Base-by-base conservation (phyloP, 495 filamentous ascomycete species). In the Chaetomium tenue region DNA sequence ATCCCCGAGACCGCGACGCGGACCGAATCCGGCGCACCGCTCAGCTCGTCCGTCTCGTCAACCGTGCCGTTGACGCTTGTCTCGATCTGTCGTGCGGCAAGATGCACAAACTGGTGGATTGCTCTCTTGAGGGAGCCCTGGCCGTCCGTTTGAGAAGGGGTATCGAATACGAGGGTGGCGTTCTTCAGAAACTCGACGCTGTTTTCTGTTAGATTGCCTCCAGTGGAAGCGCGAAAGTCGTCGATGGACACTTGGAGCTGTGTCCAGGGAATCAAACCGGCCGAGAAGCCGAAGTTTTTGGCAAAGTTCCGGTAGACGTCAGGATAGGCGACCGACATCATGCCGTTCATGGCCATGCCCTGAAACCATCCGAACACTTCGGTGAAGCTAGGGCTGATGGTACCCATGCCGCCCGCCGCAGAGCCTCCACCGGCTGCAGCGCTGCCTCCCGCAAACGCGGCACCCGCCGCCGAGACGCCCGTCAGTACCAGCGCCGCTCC, bases 321-420 rank as follows among this genome's bases (percentile, higher is more conserved):
- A 6, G 94, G 94, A 70, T 96, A 92, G 68, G 87, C 84, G 68
- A 92, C 92, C 66, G 89, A 93, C 72, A 97, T 76, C 94, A 98
- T 97, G 60, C 94, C 94, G 72, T 93, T 97, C 79, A 92, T 89
- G 22, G 94, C 93, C 76, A 98, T 87, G 33, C 87, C 87, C 77
- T 98, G 94, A 76, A 98, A 97, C 84, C 89, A 93, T 54, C 87
- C 86, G 73, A 97, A 86, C 58, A 96, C 87, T 70, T 97, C 91
- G 53, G 80, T 84, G 75, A 97, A 97, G 53, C 86, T 90, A 11
- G 94, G 94, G 66, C 91, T 95, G 40, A 88, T 75, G 1, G 89
- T 84, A 15, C 87, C 78, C 39, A 83, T 76, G n/a, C 89, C 91
- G 20, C 85, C 81, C 39, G 81, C 81, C 12, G 84, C 85, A 30